Conservation (phyloP, 768 basidiomycete species). For the Dictyophora rubrovolvata region DNA sequence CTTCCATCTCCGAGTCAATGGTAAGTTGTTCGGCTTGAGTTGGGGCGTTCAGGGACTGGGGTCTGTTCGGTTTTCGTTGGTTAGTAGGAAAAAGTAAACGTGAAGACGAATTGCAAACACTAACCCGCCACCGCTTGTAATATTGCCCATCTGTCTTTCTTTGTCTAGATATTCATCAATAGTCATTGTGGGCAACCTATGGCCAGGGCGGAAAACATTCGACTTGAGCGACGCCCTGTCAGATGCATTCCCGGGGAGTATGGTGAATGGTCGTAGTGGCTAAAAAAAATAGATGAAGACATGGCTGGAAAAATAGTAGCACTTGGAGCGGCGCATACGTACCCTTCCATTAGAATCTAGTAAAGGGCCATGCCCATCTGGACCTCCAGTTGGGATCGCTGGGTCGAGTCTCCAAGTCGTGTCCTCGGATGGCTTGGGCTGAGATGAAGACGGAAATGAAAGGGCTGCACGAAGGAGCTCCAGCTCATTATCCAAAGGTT, state of each 20-base stretch:
- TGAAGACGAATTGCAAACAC: constrained; percentile 18
- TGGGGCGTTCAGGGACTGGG: constrained; percentile 52
- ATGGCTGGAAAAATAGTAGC: no score
- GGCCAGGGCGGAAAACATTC: constrained; percentile 75
- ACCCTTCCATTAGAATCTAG: constrained; percentile 75
- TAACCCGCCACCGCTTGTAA: constrained; percentile 82
- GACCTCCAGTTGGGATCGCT: constrained; percentile 23
- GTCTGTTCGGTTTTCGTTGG: constrained; percentile 28
- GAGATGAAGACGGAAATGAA: constrained; percentile 23
- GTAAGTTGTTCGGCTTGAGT: constrained; percentile 73
- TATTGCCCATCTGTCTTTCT: constrained; percentile 74
- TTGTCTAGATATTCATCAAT: constrained; percentile 90
- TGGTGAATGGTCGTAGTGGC: constrained; percentile 89
- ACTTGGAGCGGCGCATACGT: constrained; percentile 7
- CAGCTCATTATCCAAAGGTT: constrained; percentile 61
- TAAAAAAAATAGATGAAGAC: constrained; percentile 22
- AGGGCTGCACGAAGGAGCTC: constrained; percentile 55
- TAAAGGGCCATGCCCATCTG: constrained; percentile 48
- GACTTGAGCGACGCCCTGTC: constrained; percentile 65
- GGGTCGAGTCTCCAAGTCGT: constrained; percentile 69
- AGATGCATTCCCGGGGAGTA: constrained; percentile 60
- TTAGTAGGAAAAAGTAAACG: background rate
- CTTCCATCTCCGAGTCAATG: constrained; percentile 78
- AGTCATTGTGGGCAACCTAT: constrained; percentile 89
- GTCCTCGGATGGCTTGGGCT: constrained; percentile 36